Evolutionary conservation across 331 rosid species (phyloP).

Genomic region (Dryas integrifolia): DNA sequence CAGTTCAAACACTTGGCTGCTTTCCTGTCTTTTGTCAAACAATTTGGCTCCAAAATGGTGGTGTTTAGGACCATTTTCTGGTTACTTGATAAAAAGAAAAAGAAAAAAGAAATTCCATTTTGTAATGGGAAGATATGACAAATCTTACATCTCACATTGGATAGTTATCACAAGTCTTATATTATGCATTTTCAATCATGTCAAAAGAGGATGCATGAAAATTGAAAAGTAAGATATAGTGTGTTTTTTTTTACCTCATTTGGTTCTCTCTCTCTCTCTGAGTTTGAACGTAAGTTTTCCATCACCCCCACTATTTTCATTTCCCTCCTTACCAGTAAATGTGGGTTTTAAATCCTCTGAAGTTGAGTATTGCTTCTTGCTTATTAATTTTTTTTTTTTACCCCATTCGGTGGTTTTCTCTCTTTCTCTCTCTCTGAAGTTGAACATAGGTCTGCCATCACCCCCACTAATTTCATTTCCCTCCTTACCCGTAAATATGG

Average conservation of each 20-base stretch:
- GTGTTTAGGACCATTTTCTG: neutral
- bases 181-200: too few species aligned
- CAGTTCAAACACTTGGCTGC: neutral
- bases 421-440: too few species aligned
- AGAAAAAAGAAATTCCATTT: too few species aligned
- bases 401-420: neutral
- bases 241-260: neutral
- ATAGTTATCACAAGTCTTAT: too few species aligned
- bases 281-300: neutral
- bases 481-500: neutral
- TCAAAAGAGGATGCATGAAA: too few species aligned
- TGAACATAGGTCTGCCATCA: neutral
- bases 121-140: too few species aligned
- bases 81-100: neutral
- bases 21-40: conserved; percentile 2
- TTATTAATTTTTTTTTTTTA: too few species aligned
- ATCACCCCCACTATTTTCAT: neutral
- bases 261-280: too few species aligned
- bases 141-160: too few species aligned
- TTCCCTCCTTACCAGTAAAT: neutral
- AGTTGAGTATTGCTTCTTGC: too few species aligned
- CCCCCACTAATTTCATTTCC: neutral
- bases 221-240: too few species aligned
- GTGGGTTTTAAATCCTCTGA: neutral
- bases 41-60: neutral